Evolutionary conservation across 768 basidiomycete genomes (phyloP), one percentile per base, ranked within the genome.

Genomic region (Mycena galericulata): DNA sequence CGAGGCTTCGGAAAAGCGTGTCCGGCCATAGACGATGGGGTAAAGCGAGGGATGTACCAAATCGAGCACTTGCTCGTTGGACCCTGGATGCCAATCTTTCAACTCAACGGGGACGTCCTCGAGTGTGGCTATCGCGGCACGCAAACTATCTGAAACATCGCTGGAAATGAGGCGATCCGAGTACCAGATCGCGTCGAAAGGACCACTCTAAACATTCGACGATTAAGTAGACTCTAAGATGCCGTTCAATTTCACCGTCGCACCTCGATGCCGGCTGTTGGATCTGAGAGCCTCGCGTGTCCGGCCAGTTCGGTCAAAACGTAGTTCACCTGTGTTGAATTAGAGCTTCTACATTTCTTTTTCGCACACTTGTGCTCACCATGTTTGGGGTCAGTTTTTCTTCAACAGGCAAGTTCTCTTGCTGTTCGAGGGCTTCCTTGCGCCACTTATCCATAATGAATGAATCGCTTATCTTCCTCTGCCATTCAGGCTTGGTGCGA

Each of bases 71-170:
- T 80, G 80, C 6, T 77, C 73, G 66, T 85, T 76, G 1, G 83
- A 82, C 3, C 79, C 76, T 7, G 85, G 85, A 68, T 86, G 85
- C 85, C 85, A 86, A 70, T 86, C 85, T 43, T 79, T 81, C 57
- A 76, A 29, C 0, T 74, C 73, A 5, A 78, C 80, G 0, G 81
- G 78, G 9, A 82, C 75, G 49, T 77, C 68, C 66, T 86, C 82
- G 38, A 85, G 81, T 8, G 59, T 26, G 7, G 46, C 60, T n/a
- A 77, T 72, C 18, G 73, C 79, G 7, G 69, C 41, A 12, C 77
- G 71, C 12, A 84, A 74, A 30, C 55, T 67, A 11, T 66, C 47
- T 22, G 72, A 74, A n/a, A 81, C 49, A 10, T 75, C 62, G 3
- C 29, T 22, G 1, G 80, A 70, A 27, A 83, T 70, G 12, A 80